Conservation (phyloP, 805 yeast species). For the Saturnispora saitoi region DNA sequence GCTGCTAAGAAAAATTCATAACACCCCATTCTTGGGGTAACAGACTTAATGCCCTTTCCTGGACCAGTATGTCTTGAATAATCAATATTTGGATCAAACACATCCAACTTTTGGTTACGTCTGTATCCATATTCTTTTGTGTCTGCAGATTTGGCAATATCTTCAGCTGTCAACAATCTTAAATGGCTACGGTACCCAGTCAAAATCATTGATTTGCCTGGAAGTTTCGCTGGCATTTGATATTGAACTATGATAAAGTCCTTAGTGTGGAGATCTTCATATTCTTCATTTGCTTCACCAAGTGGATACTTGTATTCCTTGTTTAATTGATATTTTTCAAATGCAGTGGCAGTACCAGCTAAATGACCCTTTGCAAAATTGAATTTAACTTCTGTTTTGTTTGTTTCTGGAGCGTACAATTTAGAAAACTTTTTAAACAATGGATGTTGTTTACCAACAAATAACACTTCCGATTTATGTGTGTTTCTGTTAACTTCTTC, state of each 20-base stretch:
- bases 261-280: constrained; percentile 35
- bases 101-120: constrained; percentile 19
- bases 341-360: constrained; percentile 44
- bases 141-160: constrained; percentile 51
- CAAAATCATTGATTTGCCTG: constrained; percentile 74
- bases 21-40: constrained; percentile 43
- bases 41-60: constrained; percentile 33
- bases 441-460: constrained; percentile 57
- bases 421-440: constrained; percentile 33
- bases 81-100: constrained; percentile 21
- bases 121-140: constrained; percentile 27
- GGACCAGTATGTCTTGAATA: constrained; percentile 43
- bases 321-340: constrained; percentile 30
- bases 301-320: constrained; percentile 38
- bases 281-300: constrained; percentile 21
- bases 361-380: constrained; percentile 45
- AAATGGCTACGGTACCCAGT: constrained; percentile 66
- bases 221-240: constrained; percentile 48
- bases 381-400: constrained; percentile 33
- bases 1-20: constrained; percentile 36
- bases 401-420: constrained; percentile 38
- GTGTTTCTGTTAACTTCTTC: constrained; percentile 66
- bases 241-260: constrained; percentile 41
- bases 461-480: constrained; percentile 58
- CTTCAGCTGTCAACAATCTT: constrained; percentile 57